Conservation (phyloP, 768 basidiomycete species). For the Boletellus sp. region DNA sequence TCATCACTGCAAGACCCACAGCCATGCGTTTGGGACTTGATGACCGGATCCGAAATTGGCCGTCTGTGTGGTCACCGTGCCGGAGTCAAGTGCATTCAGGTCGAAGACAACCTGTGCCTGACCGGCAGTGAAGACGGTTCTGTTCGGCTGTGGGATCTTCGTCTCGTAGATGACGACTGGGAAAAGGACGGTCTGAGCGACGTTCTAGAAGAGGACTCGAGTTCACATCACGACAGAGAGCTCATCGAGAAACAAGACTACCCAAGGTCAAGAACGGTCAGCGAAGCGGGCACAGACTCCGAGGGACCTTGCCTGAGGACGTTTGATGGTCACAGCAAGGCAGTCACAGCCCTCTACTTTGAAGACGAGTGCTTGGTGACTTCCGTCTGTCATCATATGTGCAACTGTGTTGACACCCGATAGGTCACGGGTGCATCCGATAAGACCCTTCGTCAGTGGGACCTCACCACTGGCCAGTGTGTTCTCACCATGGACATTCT, state of each 20-base stretch:
- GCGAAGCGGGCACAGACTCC: conserved; percentile 46
- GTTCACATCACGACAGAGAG: conserved; percentile 31
- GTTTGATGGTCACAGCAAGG: conserved; percentile 89
- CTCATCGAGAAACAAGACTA: conserved; percentile 37
- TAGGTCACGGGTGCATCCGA: conserved; percentile 97
- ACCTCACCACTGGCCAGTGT: conserved; percentile 94
- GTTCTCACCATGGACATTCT: conserved; percentile 99
- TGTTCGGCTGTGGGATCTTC: conserved; percentile 87
- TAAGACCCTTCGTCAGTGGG: conserved; percentile 98
- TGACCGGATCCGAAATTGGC: conserved; percentile 84
- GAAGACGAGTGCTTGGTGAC: conserved; percentile 90
- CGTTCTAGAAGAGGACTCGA: conserved; percentile 61
- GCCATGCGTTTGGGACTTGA: conserved; percentile 92
- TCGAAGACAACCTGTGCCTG: conserved; percentile 85
- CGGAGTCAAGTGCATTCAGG: conserved; percentile 85
- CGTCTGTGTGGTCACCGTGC: conserved; percentile 78
- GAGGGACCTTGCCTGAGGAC: conserved; percentile 55
- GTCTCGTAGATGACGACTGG: conserved; percentile 73
- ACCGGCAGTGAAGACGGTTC: conserved; percentile 88
- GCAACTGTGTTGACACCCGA: conserved; percentile 16
- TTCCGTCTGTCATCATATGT: conserved; percentile 8
- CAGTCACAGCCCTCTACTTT: conserved; percentile 91
- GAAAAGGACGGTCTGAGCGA: conserved; percentile 54
- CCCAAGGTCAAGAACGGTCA: conserved; percentile 37
- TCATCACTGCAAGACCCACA: conserved; percentile 82